A percentile compares a stretch with the other conserved stretches of the same genome.
Conservation (phyloP, 2,329 filamentous ascomycete species). For the Cladosporium sp. region DNA sequence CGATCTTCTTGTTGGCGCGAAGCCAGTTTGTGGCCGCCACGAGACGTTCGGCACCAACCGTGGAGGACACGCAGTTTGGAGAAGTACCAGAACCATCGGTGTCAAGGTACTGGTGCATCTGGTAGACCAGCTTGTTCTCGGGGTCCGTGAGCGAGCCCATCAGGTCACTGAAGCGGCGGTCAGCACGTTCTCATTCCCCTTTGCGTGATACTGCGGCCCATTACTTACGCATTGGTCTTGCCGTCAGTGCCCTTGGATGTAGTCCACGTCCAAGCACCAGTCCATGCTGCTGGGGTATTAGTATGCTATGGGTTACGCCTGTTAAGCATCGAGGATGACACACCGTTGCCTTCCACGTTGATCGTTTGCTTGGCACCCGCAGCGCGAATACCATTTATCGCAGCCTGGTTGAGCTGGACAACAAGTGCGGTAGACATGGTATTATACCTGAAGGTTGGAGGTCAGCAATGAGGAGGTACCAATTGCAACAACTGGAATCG, state of each 20-base stretch:
- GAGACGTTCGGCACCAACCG: conserved; percentile 50
- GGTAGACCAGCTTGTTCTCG: conserved; percentile 49
- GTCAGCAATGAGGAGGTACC: not conserved
- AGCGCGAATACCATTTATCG: conserved; percentile 41
- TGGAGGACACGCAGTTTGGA: conserved; percentile 44
- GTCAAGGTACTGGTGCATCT: conserved; percentile 58
- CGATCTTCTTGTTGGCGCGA: conserved; percentile 46
- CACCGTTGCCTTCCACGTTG: conserved; percentile 51
- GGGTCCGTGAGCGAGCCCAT: conserved; percentile 47
- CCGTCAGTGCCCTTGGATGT: conserved; percentile 34
- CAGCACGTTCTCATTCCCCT: not conserved
- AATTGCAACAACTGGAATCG: conserved; percentile 13
- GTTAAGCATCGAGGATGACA: not conserved
- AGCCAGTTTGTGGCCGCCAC: conserved; percentile 49
- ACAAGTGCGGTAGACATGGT: conserved; percentile 40
- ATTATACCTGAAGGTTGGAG: conserved; percentile 22
- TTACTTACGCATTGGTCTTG: conserved; percentile 33
- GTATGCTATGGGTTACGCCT: not conserved
- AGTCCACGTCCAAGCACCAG: conserved; percentile 40
- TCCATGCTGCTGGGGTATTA: conserved; percentile 28
- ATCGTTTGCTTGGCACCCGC: conserved; percentile 49
- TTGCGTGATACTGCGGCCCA: not conserved
- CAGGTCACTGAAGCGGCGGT: conserved; percentile 21
- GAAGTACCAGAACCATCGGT: conserved; percentile 49
- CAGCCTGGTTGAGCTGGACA: conserved; percentile 43